Percentiles rank a stretch among this genome's conserved stretches.
phyloP scores from a whole-genome alignment of 805 yeast species.

The Nakazawaea molendinolei region DNA sequence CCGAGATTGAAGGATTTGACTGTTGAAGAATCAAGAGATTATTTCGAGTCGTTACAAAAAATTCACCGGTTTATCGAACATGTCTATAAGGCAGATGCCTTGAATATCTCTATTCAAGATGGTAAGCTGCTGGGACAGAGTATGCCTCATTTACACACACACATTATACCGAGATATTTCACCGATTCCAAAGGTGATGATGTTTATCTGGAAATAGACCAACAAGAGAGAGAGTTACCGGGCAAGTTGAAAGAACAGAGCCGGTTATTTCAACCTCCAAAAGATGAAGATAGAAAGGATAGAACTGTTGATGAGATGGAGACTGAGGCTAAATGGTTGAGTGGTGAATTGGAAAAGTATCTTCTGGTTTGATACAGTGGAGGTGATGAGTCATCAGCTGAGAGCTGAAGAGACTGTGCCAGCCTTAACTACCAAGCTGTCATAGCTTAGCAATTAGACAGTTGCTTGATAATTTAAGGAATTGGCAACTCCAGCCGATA shows the following conservation, averaged over 20 bases:
- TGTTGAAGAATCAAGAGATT: constrained; percentile 68
- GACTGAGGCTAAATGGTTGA: constrained; percentile 57
- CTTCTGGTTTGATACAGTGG: no score
- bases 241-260: constrained; percentile 26
- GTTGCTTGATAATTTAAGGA: no score
- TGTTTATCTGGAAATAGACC: constrained; percentile 61
- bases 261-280: constrained; percentile 25
- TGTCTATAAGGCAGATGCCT: constrained; percentile 69
- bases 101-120: constrained; percentile 92
- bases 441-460: no score
- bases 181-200: constrained; percentile 60
- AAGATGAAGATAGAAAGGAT: constrained; percentile 51
- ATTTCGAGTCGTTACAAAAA: constrained; percentile 66
- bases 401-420: no score
- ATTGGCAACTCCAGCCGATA: no score
- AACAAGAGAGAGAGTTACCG: constrained; percentile 41
- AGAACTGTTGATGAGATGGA: constrained; percentile 63
- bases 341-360: constrained; percentile 31
- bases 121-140: constrained; percentile 95
- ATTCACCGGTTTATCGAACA: constrained; percentile 62
- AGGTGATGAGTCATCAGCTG: no score
- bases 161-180: constrained; percentile 78
- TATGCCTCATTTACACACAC: constrained; percentile 94
- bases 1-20: constrained; percentile 63
- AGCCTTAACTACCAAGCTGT: no score